phyloP scores from a whole-genome alignment of 2,329 filamentous ascomycete species.

The Penicillium sp. region DNA sequence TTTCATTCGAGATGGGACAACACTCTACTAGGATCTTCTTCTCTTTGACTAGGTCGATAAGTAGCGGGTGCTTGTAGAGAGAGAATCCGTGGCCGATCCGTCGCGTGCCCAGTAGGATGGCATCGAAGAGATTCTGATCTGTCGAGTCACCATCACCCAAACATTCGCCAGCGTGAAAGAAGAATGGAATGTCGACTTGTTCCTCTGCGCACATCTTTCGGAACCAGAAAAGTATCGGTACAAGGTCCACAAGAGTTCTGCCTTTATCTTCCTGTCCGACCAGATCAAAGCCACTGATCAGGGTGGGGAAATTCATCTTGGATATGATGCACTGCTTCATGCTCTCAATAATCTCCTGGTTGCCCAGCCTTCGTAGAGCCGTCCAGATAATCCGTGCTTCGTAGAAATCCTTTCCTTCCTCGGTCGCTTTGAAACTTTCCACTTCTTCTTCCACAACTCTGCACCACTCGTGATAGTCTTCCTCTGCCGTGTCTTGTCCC shows the following conservation, averaged over 20 bases:
- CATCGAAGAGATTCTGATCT: conserved; percentile 86
- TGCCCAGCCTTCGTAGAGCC: conserved; percentile 62
- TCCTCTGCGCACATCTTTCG: conserved; percentile 76
- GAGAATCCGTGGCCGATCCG: conserved; percentile 88
- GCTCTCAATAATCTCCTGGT: conserved; percentile 66
- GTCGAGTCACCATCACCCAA: conserved; percentile 73
- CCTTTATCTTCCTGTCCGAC: conserved; percentile 85
- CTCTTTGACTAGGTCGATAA: conserved; percentile 85
- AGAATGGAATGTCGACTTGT: conserved; percentile 82
- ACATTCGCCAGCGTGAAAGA: conserved; percentile 91
- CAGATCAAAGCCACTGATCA: conserved; percentile 84
- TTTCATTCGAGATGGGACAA: conserved; percentile 88
- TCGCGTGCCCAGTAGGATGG: conserved; percentile 78
- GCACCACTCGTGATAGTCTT: conserved; percentile 68
- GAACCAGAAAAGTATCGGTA: conserved; percentile 92
- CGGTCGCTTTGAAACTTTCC: conserved; percentile 67
- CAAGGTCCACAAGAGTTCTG: conserved; percentile 69
- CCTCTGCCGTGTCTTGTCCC: conserved; percentile 63
- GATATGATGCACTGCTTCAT: conserved; percentile 87
- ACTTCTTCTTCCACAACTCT: conserved; percentile 74
- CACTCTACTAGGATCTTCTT: conserved; percentile 84
- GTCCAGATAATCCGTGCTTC: conserved; percentile 85
- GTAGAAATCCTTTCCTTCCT: conserved; percentile 75
- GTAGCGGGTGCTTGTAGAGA: conserved; percentile 84
- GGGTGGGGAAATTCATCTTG: conserved; percentile 73